phyloP scores from a whole-genome alignment of 768 basidiomycete species.

The Phylloporus sp. region DNA sequence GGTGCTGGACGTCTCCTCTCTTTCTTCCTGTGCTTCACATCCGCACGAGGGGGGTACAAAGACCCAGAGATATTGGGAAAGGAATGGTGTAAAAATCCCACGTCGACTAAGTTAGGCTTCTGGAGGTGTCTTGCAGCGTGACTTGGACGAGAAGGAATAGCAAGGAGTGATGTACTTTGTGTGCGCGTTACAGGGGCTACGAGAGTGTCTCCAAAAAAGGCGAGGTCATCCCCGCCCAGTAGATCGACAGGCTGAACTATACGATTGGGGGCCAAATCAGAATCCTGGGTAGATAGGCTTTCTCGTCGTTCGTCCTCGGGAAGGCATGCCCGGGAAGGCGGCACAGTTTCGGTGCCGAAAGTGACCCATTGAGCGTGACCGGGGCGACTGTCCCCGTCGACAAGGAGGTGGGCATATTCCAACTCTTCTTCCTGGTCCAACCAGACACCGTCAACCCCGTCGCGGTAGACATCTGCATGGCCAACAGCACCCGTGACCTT shows the following conservation, averaged over 20 bases:
- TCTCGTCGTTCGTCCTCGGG: constrained; percentile 37
- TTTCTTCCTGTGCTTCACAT: constrained; percentile 23
- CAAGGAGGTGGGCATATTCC: constrained; percentile 63
- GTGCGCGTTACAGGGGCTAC: constrained; percentile 27
- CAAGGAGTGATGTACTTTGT: constrained; percentile 35
- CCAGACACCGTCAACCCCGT: constrained; percentile 63
- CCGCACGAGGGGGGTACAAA: constrained; percentile 6
- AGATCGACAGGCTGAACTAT: constrained; percentile 38
- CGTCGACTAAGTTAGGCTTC: constrained; percentile 34
- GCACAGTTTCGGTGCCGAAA: constrained; percentile 33
- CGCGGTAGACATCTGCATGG: constrained; percentile 55
- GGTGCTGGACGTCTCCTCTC: constrained; percentile 42
- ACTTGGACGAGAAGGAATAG: constrained; percentile 33
- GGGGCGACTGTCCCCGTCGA: too few relatives aligned
- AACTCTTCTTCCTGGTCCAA: constrained; percentile 68
- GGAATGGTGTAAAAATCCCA: constrained; percentile 20
- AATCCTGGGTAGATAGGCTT: constrained; percentile 49
- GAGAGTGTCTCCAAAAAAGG: constrained; percentile 28
- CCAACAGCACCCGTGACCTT: constrained; percentile 34
- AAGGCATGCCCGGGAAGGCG: constrained; percentile 2
- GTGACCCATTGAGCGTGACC: constrained; percentile 40
- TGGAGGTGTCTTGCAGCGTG: constrained; percentile 36
- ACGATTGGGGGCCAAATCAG: constrained; percentile 49
- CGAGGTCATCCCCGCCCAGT: constrained; percentile 34
- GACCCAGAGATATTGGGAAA: constrained; percentile 15